Conservation (phyloP, 2,329 filamentous ascomycete genomes). For the Pseudogymnoascus sp. region DNA sequence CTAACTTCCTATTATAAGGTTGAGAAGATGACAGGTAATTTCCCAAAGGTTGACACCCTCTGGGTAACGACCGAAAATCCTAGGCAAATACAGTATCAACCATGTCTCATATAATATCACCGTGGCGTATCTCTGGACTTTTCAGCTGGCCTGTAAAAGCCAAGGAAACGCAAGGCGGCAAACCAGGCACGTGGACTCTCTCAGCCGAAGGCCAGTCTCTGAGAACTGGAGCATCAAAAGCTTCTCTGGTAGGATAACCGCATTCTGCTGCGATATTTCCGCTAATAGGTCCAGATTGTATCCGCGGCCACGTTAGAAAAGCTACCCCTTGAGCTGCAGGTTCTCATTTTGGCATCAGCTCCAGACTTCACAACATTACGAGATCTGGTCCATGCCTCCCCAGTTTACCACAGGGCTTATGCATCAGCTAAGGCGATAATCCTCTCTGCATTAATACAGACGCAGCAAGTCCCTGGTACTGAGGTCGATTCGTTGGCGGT, state of each 20-base stretch:
- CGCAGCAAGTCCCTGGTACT: not conserved
- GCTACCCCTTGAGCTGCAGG: not conserved
- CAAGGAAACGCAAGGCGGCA: not conserved
- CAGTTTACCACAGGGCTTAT: not conserved
- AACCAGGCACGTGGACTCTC: not conserved
- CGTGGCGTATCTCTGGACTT: not conserved
- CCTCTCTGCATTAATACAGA: not conserved
- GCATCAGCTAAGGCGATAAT: not conserved
- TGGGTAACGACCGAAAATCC: not conserved
- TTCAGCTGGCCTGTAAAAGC: not conserved
- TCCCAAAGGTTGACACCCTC: no score
- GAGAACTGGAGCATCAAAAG: not conserved
- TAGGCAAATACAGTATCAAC: not conserved
- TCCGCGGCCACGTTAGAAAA: not conserved
- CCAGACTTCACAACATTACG: not conserved
- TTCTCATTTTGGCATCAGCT: not conserved
- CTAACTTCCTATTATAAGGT: not conserved
- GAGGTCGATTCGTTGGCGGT: not conserved
- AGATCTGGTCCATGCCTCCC: not conserved
- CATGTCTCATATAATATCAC: not conserved
- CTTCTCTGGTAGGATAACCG: not conserved
- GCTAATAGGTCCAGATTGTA: not conserved
- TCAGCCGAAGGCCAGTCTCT: not conserved
- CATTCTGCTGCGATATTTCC: not conserved
- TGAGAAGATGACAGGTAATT: not conserved